These are phyloP conservation scores for Dioszegia aurantiaca DNA, from an alignment of 768 basidiomycete species.

Conservation along the genomic window DNA sequence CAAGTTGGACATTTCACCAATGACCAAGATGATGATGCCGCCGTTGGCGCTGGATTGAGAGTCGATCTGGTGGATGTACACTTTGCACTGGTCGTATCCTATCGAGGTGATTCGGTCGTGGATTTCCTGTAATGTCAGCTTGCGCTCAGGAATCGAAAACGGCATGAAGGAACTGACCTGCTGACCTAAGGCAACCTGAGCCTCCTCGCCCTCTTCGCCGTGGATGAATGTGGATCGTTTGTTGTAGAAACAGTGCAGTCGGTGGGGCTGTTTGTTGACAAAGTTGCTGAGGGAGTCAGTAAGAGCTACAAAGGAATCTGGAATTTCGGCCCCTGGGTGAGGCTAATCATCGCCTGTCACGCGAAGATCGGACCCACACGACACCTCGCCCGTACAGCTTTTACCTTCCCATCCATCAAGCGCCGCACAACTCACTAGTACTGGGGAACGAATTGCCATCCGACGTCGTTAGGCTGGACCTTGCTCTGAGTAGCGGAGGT, in stretches of 20 bases:
- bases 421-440: slow-evolving; percentile 64
- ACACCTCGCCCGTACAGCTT: no score
- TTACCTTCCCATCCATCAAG: no score
- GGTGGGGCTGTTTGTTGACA: slow-evolving; percentile 94
- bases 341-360: no score
- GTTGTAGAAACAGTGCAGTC: slow-evolving; percentile 98
- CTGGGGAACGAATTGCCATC: slow-evolving; percentile 99
- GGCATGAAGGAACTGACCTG: slow-evolving; percentile 60
- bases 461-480: slow-evolving; percentile 70
- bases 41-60: slow-evolving; percentile 90
- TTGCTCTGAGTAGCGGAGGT: slow-evolving; percentile 25
- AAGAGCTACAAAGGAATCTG: not conserved
- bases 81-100: slow-evolving; percentile 94
- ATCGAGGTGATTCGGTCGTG: slow-evolving; percentile 92
- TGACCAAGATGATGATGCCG: slow-evolving; percentile 98
- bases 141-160: not conserved
- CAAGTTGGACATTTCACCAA: slow-evolving; percentile 96
- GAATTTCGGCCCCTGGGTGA: not conserved
- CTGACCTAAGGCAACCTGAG: slow-evolving; percentile 83
- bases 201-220: slow-evolving; percentile 94
- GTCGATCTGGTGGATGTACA: slow-evolving; percentile 98
- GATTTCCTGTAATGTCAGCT: slow-evolving; percentile 68
- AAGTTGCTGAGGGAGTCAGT: slow-evolving; percentile 60
- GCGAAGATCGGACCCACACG: not conserved
- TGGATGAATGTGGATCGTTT: slow-evolving; percentile 96